Percentiles rank a stretch among this genome's conserved stretches.
phyloP scores from a whole-genome alignment of 176 grass and related monocot genomes.

The Phoenix roebelenii region DNA sequence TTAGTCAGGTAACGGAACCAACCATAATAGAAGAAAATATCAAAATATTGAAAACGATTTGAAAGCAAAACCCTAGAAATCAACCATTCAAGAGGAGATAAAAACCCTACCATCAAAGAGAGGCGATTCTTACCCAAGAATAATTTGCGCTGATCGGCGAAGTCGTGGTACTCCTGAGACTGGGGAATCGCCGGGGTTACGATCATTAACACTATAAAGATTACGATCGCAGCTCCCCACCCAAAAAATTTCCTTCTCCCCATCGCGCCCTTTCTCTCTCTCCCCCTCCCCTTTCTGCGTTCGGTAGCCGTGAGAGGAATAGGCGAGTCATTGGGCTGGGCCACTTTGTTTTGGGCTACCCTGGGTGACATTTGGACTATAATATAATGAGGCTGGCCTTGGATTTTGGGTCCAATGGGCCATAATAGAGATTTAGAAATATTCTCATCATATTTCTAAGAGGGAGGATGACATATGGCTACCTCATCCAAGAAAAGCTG shows the following conservation, averaged over 20 bases:
- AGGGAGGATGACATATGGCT: too few relatives aligned
- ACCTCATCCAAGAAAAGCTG: too few relatives aligned
- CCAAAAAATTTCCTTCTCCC: slow-evolving; percentile 49
- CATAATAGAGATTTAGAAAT: too few relatives aligned
- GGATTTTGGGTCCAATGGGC: too few relatives aligned
- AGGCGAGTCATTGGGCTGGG: too few relatives aligned
- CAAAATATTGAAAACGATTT: neutral
- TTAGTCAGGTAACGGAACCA: too few relatives aligned
- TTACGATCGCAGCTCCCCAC: slow-evolving; percentile 41
- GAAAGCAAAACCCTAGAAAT: neutral
- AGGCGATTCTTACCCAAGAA: slow-evolving; percentile 42
- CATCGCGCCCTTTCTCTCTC: slow-evolving; percentile 24
- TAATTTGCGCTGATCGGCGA: slow-evolving; percentile 72
- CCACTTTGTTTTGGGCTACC: too few relatives aligned
- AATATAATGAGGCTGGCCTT: too few relatives aligned
- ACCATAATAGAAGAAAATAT: neutral
- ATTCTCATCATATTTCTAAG: too few relatives aligned
- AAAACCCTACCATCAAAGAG: neutral
- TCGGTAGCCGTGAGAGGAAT: too few relatives aligned
- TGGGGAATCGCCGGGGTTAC: slow-evolving; percentile 88
- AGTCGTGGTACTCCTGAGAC: slow-evolving; percentile 78
- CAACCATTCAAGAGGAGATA: neutral
- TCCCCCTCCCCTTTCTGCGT: neutral
- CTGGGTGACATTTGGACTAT: too few relatives aligned
- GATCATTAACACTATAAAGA: slow-evolving; percentile 82